Evolutionary conservation across 495 filamentous ascomycete species (phyloP).

Genomic region (Wilcoxina mikolae): DNA sequence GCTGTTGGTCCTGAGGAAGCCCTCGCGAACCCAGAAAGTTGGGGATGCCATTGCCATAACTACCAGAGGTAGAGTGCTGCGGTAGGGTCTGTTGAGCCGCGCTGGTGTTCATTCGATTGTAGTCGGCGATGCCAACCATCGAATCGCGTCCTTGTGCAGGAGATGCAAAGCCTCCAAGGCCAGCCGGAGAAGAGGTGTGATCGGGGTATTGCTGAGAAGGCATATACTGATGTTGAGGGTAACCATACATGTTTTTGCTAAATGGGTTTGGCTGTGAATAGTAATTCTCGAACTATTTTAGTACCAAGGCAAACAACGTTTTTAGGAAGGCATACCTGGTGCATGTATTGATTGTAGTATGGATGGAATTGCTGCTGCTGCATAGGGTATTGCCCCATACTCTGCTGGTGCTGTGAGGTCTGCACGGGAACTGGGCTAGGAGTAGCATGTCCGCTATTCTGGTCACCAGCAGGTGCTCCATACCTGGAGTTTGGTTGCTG

Average conservation of each 20-base stretch:
- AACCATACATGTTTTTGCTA: constrained; percentile 26
- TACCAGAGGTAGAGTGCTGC: constrained; percentile 22
- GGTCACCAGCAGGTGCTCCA: constrained; percentile 51
- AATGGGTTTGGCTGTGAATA: constrained; percentile 24
- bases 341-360: constrained; percentile 27
- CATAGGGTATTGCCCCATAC: constrained; percentile 25
- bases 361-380: constrained; percentile 26
- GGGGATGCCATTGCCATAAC: constrained; percentile 21
- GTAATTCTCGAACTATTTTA: constrained; percentile 16
- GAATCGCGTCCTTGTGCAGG: constrained; percentile 25
- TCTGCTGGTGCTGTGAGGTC: constrained; percentile 26
- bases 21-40: constrained; percentile 25
- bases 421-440: constrained; percentile 61
- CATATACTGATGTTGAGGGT: constrained; percentile 20
- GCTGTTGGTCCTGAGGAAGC: constrained; percentile 27
- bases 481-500: constrained; percentile 49
- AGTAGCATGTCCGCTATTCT: constrained; percentile 74
- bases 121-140: constrained; percentile 19
- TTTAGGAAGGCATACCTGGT: constrained; percentile 16
- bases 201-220: constrained; percentile 19
- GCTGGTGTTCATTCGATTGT: constrained; percentile 22
- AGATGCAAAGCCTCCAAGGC: constrained; percentile 25
- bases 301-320: not conserved
- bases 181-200: constrained; percentile 23
- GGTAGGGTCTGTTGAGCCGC: constrained; percentile 25